Evolutionary conservation across 495 filamentous ascomycete genomes (phyloP), one percentile per base, ranked within the genome.

Genomic region (Penicillium lagena): DNA sequence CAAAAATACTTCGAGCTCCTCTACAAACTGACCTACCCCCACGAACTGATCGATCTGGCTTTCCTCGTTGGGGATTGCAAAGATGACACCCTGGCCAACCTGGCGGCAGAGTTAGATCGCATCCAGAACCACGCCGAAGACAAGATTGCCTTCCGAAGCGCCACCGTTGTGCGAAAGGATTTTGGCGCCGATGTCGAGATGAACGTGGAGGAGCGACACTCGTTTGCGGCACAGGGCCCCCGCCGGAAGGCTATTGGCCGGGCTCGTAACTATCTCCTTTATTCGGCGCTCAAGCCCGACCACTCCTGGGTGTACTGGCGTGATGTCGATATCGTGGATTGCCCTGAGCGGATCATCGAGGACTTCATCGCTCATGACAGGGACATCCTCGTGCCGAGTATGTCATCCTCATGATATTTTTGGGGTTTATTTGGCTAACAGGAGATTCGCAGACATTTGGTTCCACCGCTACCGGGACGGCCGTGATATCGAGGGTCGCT

Each of bases 291-390:
- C 51, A 94, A 91, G 71, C 76, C 89, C 2, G 87, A 96, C 44
- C 93, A 98, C 62, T 90, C 87, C 7, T 98, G 93, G 93, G 94
- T 98, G 17, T 97, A 96, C 64, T 98, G 93, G 93, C 81, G 94
- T 44, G 93, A 98, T 60, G 89, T 95, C 28, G 93, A 98, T 67
- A 96, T 98, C 55, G 77, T 83, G 22, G 93, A 98, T 51, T 94
- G 86, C 61, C 89, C 94, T 7, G 72, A 73, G 32, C 83, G 77
- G 49, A 95, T 98, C 43, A 69, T 98, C 14, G 89, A 98, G 72
- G 91, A 98, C 58, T 94, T 97, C 56, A 86, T 93, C 43, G 86
- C 89, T 35, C 93, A 97, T 55, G 85, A 97, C 62, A 79, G 78
- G 59, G 93, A 98, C 64, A 80, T 98, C 51, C 68, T 98, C 37